Percentiles rank a stretch among this genome's conserved stretches.
phyloP scores from a whole-genome alignment of 2,329 filamentous ascomycete species.

The Phymatotrichopsis omnivora region DNA sequence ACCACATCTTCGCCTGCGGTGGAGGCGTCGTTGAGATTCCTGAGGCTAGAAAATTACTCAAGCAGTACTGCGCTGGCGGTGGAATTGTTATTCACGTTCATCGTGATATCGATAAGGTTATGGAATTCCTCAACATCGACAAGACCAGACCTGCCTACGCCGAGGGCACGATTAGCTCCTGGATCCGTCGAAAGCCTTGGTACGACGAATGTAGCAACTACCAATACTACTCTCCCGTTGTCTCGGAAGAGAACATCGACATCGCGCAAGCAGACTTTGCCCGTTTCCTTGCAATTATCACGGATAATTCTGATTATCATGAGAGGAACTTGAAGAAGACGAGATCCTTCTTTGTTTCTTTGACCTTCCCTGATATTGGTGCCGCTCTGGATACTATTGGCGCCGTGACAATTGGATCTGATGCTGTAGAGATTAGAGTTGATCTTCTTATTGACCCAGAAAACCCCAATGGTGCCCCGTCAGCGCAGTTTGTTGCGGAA shows the following conservation, averaged over 20 bases:
- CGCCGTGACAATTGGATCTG: conserved; percentile 68
- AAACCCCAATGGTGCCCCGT: conserved; percentile 45
- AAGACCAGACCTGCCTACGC: conserved; percentile 86
- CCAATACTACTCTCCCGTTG: conserved; percentile 74
- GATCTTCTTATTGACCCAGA: conserved; percentile 72
- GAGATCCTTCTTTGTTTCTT: conserved; percentile 83
- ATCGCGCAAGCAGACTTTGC: conserved; percentile 57
- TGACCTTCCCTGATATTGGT: conserved; percentile 69
- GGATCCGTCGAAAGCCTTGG: conserved; percentile 77
- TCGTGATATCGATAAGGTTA: conserved; percentile 74
- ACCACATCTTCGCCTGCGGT: conserved; percentile 83
- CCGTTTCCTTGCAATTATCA: conserved; percentile 61
- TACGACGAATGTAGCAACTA: conserved; percentile 90
- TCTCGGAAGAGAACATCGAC: conserved; percentile 42
- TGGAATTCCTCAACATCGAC: conserved; percentile 79
- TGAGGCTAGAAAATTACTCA: conserved; percentile 65
- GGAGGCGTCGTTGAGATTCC: conserved; percentile 84
- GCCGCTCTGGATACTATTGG: conserved; percentile 48
- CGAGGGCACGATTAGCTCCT: conserved; percentile 85
- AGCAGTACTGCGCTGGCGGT: conserved; percentile 60
- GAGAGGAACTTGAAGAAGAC: conserved; percentile 51
- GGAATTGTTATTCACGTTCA: conserved; percentile 82
- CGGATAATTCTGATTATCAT: conserved; percentile 50
- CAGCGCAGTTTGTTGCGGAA: conserved; percentile 64
- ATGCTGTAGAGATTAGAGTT: conserved; percentile 89